Evolutionary conservation across 2,329 filamentous ascomycete species (phyloP).

Genomic region (Fusarium zealandicum): DNA sequence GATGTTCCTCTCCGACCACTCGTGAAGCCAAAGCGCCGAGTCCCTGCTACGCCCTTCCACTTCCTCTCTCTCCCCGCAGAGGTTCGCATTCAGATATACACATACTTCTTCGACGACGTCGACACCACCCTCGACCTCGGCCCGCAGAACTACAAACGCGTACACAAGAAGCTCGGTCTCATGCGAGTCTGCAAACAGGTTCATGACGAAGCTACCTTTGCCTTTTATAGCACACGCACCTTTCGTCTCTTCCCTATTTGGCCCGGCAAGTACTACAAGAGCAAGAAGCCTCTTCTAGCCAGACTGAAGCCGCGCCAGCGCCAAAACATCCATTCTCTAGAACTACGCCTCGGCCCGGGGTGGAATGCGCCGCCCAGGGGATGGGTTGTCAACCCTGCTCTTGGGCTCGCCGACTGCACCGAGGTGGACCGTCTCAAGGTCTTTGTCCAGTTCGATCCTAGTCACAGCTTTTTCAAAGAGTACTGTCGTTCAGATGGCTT

Average conservation of each 20-base stretch:
- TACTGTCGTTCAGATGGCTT: conserved; percentile 72
- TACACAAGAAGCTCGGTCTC: conserved; percentile 66
- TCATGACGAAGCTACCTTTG: conserved; percentile 68
- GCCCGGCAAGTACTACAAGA: conserved; percentile 73
- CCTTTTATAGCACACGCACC: conserved; percentile 69
- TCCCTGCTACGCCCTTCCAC: conserved; percentile 59
- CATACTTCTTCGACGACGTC: conserved; percentile 63
- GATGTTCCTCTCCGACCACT: conserved; percentile 47
- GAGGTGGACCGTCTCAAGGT: conserved; percentile 67
- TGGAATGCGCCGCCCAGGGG: conserved; percentile 74
- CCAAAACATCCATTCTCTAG: conserved; percentile 66
- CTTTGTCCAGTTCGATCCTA: conserved; percentile 77
- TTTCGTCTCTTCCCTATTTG: conserved; percentile 73
- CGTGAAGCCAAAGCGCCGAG: conserved; percentile 40
- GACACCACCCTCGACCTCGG: conserved; percentile 70
- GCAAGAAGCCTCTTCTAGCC: conserved; percentile 73
- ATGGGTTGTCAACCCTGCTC: conserved; percentile 71
- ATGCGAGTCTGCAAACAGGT: conserved; percentile 68
- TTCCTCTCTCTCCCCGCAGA: conserved; percentile 75
- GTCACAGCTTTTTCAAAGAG: conserved; percentile 70
- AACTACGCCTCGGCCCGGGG: conserved; percentile 75
- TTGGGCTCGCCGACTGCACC: conserved; percentile 69
- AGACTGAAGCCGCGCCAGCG: conserved; percentile 69
- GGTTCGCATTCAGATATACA: conserved; percentile 73
- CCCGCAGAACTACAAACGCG: conserved; percentile 67